Evolutionary conservation across 805 yeast genomes (phyloP), one percentile per base, ranked within the genome.

Genomic region (Metschnikowia baotianmanensis): DNA sequence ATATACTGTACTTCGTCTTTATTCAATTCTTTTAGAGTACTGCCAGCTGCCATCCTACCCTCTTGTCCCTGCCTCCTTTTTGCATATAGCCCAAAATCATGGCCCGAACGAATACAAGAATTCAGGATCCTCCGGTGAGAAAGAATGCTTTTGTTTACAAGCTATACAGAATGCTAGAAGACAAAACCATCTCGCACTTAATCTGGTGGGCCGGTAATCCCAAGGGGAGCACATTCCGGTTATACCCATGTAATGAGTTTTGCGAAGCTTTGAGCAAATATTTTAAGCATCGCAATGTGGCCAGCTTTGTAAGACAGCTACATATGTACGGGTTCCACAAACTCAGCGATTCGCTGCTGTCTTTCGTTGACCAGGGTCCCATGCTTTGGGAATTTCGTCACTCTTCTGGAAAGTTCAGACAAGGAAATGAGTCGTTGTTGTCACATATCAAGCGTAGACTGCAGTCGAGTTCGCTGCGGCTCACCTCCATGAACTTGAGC

Each of bases 271-370:
- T 84, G 36, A 79, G 84, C n/a, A 71, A 72, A 34, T 89, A 86
- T 60, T 90, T 91, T 71, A 91, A 91, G 60, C 97, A 90, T 65
- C 95, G 95, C 3, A 91, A 91, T 58, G 88, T 90, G 21, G 88
- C 96, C 18, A 82, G 91, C 45, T 91, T 91, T 67, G 96, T 91
- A 25, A 78, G 97, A 34, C 97, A 91, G 63, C 69, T 90, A 33
- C 96, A 91, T 68, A 91, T 90, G 97, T 89, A 89, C 60, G 96
- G 96, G 1, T 89, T 90, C 67, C 96, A 90, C 62, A 89, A 90
- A 65, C 82, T 85, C 7, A 76, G 67, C 46, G 80, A 76, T 45
- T 71, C 69, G 8, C 53, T 34, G 31, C 36, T 30, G 35, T 40
- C 39, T 11, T 43, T 36, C 19, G 30, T 28, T 19, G 55, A 48